Evolutionary conservation across 1,284 basidiomycete genomes (phyloP).

Genomic region (Ceratobasidium papillatum): DNA sequence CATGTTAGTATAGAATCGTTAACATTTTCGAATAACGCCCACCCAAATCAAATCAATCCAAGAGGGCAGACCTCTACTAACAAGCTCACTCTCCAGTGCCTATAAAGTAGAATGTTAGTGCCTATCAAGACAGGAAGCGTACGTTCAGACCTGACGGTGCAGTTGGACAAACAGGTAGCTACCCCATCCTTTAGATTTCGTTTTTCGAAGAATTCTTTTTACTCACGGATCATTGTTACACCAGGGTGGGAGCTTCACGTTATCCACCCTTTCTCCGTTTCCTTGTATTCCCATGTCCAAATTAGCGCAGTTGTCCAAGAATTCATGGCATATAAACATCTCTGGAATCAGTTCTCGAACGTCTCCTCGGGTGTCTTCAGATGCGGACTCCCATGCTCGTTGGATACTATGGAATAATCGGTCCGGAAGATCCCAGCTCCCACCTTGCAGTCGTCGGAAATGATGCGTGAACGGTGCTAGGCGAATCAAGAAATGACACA

Average conservation of each 20-base stretch:
- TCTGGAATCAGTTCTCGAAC: slow-evolving; percentile 95
- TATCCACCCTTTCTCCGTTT: slow-evolving; percentile 82
- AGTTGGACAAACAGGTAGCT: slow-evolving; percentile 83
- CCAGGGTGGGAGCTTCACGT: slow-evolving; percentile 93
- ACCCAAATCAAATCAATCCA: slow-evolving; percentile 95
- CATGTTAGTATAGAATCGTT: neutral
- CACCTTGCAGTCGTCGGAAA: slow-evolving; percentile 90
- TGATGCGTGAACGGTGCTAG: slow-evolving; percentile 90
- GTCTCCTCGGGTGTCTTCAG: slow-evolving; percentile 87
- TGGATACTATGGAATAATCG: slow-evolving; percentile 85
- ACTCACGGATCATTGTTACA: slow-evolving; percentile 62
- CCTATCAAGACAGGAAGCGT: neutral
- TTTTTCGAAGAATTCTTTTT: neutral
- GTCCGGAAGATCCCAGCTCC: slow-evolving; percentile 97
- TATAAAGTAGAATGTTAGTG: slow-evolving; percentile 48
- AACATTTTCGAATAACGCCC: neutral
- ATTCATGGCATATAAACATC: slow-evolving; percentile 84
- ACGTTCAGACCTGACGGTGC: slow-evolving; percentile 71
- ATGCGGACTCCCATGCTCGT: slow-evolving; percentile 85
- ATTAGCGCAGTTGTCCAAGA: slow-evolving; percentile 75
- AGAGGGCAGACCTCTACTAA: slow-evolving; percentile 82
- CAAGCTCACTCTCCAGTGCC: slow-evolving; percentile 91
- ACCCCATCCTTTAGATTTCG: slow-evolving; percentile 55
- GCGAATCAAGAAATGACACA: slow-evolving; percentile 93
- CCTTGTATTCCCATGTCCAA: slow-evolving; percentile 85